Evolutionary conservation across 1,139 yeast species (phyloP).

Genomic region (Diutina rugosa): DNA sequence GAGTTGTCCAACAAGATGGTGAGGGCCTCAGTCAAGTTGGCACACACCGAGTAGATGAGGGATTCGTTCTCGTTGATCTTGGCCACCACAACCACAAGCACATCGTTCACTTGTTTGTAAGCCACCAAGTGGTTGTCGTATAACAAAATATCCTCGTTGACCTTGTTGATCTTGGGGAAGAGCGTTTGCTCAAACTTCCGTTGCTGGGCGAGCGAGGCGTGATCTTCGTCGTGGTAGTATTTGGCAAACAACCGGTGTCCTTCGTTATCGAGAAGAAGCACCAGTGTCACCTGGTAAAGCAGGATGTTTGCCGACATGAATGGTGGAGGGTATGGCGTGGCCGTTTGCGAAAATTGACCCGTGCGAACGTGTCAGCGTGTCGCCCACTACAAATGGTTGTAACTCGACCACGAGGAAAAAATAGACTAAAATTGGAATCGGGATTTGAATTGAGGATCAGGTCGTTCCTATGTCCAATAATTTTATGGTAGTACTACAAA

Average conservation of each 20-base stretch:
- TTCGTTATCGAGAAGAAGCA: slow-evolving; percentile 67
- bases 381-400: background rate
- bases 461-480: no score
- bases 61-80: slow-evolving; percentile 76
- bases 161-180: slow-evolving; percentile 64
- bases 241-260: slow-evolving; percentile 77
- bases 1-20: slow-evolving; percentile 65
- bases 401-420: no score
- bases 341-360: background rate
- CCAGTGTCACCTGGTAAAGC: slow-evolving; percentile 67
- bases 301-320: slow-evolving; percentile 48
- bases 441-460: no score
- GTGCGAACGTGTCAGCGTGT: background rate
- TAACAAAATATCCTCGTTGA: slow-evolving; percentile 67
- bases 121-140: slow-evolving; percentile 70
- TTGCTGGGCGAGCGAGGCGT: slow-evolving; percentile 47
- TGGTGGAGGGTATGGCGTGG: background rate
- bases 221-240: slow-evolving; percentile 47
- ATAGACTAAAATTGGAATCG: no score
- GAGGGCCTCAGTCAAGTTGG: slow-evolving; percentile 70
- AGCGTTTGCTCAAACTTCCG: slow-evolving; percentile 62
- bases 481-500: no score
- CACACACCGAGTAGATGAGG: slow-evolving; percentile 62
- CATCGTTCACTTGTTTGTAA: slow-evolving; percentile 76
- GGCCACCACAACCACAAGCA: slow-evolving; percentile 61